Conservation (phyloP, 352 stramenopile genomes). For the Phytophthora foliorum region DNA sequence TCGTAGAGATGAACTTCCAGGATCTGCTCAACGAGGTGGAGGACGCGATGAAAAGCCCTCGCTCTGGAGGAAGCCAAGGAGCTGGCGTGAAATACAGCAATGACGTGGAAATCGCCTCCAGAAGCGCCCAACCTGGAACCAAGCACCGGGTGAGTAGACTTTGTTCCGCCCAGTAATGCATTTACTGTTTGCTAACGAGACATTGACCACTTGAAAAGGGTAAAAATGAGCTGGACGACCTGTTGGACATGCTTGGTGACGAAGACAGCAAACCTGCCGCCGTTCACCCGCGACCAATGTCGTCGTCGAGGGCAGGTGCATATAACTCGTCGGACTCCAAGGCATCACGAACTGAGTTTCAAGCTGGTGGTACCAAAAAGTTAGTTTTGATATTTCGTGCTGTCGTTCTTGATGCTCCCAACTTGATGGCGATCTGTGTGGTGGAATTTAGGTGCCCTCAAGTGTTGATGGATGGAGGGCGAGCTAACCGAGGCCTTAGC, state of each 20-base stretch:
- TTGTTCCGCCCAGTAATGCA: background rate
- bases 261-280: constrained; percentile 45
- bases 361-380: constrained; percentile 69
- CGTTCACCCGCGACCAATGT: constrained; percentile 44
- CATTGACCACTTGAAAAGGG: constrained; percentile 11
- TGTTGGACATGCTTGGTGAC: constrained; percentile 72
- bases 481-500: constrained; percentile 64
- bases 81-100: constrained; percentile 18
- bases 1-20: constrained; percentile 63
- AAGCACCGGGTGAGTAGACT: constrained; percentile 28
- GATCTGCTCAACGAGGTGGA: constrained; percentile 82
- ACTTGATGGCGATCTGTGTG: background rate
- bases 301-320: constrained; percentile 19
- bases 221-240: constrained; percentile 76
- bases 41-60: constrained; percentile 58
- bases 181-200: background rate
- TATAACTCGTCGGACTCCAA: constrained; percentile 28
- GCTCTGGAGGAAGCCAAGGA: constrained; percentile 15
- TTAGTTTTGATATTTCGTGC: constrained; percentile 19
- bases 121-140: constrained; percentile 16
- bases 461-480: constrained; percentile 62
- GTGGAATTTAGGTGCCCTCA: constrained; percentile 56
- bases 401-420: background rate
- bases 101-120: constrained; percentile 5
- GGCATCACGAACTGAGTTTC: constrained; percentile 39